Evolutionary conservation across 768 basidiomycete genomes (phyloP).

Genomic region (Polyporus arcularius): DNA sequence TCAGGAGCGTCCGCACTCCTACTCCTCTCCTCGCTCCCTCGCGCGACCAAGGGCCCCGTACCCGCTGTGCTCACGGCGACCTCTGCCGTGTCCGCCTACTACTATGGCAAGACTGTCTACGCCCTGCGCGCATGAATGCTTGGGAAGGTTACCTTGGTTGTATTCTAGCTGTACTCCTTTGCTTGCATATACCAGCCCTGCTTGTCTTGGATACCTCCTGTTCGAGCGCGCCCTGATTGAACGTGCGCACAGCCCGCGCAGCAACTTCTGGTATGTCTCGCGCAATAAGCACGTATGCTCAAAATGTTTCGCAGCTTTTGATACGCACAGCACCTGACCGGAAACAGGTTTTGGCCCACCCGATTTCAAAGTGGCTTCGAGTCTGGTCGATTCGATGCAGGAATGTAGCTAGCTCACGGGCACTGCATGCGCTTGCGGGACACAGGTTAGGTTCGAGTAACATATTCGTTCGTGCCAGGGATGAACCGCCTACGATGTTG

Average conservation of each 20-base stretch:
- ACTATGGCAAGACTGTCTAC: slow-evolving; percentile 67
- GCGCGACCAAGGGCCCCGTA: slow-evolving; percentile 72
- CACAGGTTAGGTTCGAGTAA: no score
- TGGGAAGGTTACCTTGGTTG: not conserved
- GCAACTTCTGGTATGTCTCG: not conserved
- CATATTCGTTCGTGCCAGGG: no score
- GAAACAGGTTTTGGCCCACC: no score
- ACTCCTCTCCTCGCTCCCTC: slow-evolving; percentile 72
- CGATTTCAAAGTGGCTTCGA: no score
- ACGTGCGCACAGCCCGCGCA: not conserved
- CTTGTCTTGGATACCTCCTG: not conserved
- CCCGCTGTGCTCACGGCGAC: slow-evolving; percentile 64
- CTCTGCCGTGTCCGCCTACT: slow-evolving; percentile 58
- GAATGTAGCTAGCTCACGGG: no score
- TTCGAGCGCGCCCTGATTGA: not conserved
- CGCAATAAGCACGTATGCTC: not conserved
- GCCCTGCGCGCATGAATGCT: slow-evolving; percentile 11
- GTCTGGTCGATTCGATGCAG: no score
- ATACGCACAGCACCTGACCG: not conserved
- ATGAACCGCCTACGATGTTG: no score
- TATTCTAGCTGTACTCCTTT: slow-evolving; percentile 11
- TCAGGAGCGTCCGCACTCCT: slow-evolving; percentile 71
- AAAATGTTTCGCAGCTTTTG: not conserved
- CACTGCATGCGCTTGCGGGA: no score
- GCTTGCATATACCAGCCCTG: slow-evolving; percentile 1